Conservation (phyloP, 352 stramenopile species). For the Phytophthora meadii region DNA sequence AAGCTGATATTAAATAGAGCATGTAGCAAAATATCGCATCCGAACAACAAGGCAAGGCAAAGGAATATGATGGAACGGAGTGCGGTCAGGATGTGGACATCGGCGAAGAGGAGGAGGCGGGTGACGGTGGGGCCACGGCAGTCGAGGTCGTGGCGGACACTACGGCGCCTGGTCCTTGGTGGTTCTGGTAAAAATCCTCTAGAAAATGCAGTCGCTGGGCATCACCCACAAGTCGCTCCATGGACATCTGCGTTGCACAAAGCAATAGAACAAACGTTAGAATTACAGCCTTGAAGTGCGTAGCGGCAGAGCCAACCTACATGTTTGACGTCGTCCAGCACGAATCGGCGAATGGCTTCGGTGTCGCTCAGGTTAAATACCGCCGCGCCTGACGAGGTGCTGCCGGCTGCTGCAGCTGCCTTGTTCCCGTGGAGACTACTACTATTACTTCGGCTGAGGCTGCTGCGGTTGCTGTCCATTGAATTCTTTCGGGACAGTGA, state of each 20-base stretch:
- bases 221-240: constrained; percentile 80
- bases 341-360: constrained; percentile 66
- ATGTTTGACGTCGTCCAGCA: constrained; percentile 74
- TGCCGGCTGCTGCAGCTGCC: constrained; percentile 16
- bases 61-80: constrained; percentile 40
- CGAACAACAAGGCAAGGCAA: constrained; percentile 35
- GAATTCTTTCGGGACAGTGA: constrained; percentile 43
- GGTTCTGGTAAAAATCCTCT: constrained; percentile 63
- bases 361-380: constrained; percentile 66
- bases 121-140: constrained; percentile 19
- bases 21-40: constrained; percentile 42
- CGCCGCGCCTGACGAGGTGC: constrained; percentile 15
- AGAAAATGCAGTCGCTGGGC: constrained; percentile 78
- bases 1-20: constrained; percentile 47
- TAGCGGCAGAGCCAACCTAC: constrained; percentile 30
- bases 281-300: background rate
- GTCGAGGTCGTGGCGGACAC: constrained; percentile 27
- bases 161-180: constrained; percentile 12
- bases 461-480: constrained; percentile 33
- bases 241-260: constrained; percentile 60
- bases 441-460: constrained; percentile 31
- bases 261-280: constrained; percentile 9
- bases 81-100: constrained; percentile 42
- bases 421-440: constrained; percentile 29
- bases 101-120: constrained; percentile 29